Evolutionary conservation across 2,329 filamentous ascomycete genomes (phyloP).

Genomic region (Penicillium palitans): DNA sequence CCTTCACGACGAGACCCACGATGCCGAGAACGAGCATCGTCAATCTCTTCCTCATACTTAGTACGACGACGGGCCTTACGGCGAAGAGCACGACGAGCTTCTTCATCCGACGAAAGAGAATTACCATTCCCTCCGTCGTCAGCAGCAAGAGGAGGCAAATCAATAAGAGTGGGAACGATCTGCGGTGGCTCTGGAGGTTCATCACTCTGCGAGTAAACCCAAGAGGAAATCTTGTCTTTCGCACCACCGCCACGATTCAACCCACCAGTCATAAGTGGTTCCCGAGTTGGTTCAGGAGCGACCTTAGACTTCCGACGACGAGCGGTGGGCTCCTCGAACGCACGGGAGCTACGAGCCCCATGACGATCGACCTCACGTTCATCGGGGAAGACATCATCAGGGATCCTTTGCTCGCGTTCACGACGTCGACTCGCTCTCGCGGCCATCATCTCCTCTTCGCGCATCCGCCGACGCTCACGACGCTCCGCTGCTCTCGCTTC

Average conservation of each 20-base stretch:
- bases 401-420: constrained; percentile 33
- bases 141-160: constrained; percentile 37
- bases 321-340: constrained; percentile 35
- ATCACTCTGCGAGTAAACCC: constrained; percentile 50
- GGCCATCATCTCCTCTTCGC: constrained; percentile 34
- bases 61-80: constrained; percentile 42
- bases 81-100: constrained; percentile 40
- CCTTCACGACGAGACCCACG: constrained; percentile 36
- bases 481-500: constrained; percentile 43
- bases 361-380: constrained; percentile 30
- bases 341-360: constrained; percentile 29
- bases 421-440: constrained; percentile 36
- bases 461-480: constrained; percentile 42
- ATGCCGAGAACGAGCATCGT: constrained; percentile 37
- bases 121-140: constrained; percentile 32
- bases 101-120: constrained; percentile 46
- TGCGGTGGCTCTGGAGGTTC: constrained; percentile 52
- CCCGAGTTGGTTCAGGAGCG: constrained; percentile 19
- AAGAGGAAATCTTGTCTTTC: constrained; percentile 52
- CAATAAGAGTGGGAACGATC: constrained; percentile 48
- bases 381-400: constrained; percentile 29
- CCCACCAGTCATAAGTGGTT: constrained; percentile 36
- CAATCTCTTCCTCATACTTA: constrained; percentile 45
- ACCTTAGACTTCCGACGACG: constrained; percentile 40
- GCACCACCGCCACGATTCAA: constrained; percentile 10